Percentiles rank a stretch among this genome's conserved stretches.
These are phyloP conservation scores for Beauveria brongniartii DNA, from an alignment of 2,329 filamentous ascomycete genomes.

Conservation along the genomic window DNA sequence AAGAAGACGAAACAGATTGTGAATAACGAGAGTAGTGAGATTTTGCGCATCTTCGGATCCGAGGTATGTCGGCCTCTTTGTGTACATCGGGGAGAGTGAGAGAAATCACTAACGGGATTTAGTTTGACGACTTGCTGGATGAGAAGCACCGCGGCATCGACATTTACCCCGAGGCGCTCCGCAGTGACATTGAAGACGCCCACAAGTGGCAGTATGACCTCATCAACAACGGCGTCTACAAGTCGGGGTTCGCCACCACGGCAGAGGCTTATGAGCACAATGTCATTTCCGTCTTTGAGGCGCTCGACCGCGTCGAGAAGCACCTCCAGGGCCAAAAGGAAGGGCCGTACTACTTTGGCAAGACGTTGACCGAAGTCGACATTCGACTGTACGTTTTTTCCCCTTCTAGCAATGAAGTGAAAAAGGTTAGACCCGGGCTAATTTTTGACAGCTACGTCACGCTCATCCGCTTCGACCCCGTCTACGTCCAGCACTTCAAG, in stretches of 20 bases:
- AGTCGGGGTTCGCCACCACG: constrained; percentile 76
- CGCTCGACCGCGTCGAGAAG: constrained; percentile 67
- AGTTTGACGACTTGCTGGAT: constrained; percentile 65
- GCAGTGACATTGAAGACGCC: constrained; percentile 61
- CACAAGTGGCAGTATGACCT: constrained; percentile 74
- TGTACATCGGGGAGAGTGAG: too few relatives aligned
- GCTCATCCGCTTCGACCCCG: constrained; percentile 64
- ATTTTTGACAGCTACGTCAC: constrained; percentile 49
- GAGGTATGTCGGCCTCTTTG: constrained; percentile 40
- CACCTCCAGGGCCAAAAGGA: constrained; percentile 45
- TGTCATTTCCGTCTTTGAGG: constrained; percentile 62
- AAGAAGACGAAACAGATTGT: constrained; percentile 69
- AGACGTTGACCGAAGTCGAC: constrained; percentile 71
- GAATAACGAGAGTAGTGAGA: constrained; percentile 87
- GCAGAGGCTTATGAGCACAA: constrained; percentile 75
- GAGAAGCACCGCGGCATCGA: constrained; percentile 52
- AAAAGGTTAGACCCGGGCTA: neutral
- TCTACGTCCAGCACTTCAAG: constrained; percentile 84
- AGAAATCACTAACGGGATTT: neutral
- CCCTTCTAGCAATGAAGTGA: neutral
- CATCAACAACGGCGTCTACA: constrained; percentile 67
- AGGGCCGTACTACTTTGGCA: constrained; percentile 69
- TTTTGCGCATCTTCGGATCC: constrained; percentile 80
- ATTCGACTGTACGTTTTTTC: constrained; percentile 49
- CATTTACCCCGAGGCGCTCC: constrained; percentile 60